These are phyloP conservation scores for Pleurozium schreberi DNA, from an alignment of 225 moss, liverwort and hornwort genomes.

Conservation along the genomic window DNA sequence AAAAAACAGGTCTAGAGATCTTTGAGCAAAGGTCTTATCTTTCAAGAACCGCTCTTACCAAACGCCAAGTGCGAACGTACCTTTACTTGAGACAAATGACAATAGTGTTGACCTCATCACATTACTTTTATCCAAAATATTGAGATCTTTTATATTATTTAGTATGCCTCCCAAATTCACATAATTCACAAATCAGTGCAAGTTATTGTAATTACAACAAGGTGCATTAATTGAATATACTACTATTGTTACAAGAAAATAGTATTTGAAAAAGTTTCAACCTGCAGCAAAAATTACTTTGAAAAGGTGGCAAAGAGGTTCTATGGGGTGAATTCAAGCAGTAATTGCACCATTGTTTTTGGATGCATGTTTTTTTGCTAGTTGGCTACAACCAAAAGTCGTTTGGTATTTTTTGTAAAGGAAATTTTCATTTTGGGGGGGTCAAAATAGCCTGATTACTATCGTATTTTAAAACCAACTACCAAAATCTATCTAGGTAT, in stretches of 20 bases:
- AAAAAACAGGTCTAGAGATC: no score
- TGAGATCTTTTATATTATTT: not conserved
- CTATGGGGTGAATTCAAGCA: not conserved
- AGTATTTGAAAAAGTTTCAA: not conserved
- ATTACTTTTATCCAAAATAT: not conserved
- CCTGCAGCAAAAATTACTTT: not conserved
- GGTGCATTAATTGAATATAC: not conserved
- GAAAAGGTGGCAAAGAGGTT: not conserved
- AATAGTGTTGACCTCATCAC: not conserved
- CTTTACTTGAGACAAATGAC: not conserved
- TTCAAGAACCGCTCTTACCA: no score
- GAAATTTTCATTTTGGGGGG: rapidly evolving
- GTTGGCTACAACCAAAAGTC: not conserved
- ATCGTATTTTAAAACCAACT: not conserved
- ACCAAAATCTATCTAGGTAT: not conserved
- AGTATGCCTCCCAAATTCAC: not conserved
- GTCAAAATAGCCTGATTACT: not conserved
- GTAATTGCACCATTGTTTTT: not conserved
- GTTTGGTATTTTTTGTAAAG: not conserved
- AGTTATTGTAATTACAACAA: not conserved
- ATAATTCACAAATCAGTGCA: not conserved
- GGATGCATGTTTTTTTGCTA: not conserved
- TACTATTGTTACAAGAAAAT: rapidly evolving
- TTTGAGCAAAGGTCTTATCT: no score
- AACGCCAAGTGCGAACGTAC: no score